Percentiles rank a stretch among this genome's conserved stretches.
These are phyloP conservation scores for Litsea cubeba DNA, from an alignment of 164 flowering plant species.

Conservation along the genomic window DNA sequence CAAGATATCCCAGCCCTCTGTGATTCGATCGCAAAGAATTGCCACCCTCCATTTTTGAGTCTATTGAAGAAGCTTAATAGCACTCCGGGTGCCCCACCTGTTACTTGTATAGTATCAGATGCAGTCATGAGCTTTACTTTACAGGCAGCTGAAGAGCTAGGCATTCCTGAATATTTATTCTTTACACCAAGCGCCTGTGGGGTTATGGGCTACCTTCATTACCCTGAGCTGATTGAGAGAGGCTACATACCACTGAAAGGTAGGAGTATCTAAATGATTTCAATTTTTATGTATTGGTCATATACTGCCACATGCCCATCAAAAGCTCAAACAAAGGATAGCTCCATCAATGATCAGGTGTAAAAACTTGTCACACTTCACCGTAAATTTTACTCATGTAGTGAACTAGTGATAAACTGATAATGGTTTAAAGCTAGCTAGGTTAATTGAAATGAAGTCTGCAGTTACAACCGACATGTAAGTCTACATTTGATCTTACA, in stretches of 20 bases:
- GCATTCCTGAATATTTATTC: constrained; percentile 25
- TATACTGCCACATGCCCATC: neutral
- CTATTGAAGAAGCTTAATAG: constrained; percentile 24
- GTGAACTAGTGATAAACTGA: too few species aligned
- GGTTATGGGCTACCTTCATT: constrained; percentile 16
- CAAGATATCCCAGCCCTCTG: constrained; percentile 32
- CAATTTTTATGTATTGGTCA: too few species aligned
- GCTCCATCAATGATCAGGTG: neutral
- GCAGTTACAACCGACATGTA: too few species aligned
- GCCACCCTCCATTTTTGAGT: constrained; percentile 23
- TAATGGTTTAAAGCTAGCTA: too few species aligned
- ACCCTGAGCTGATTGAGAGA: constrained; percentile 10
- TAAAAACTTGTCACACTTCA: neutral
- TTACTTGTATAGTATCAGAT: constrained; percentile 32
- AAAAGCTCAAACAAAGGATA: neutral
- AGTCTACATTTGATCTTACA: too few species aligned
- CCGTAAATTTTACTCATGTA: too few species aligned
- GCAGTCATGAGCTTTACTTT: constrained; percentile 31
- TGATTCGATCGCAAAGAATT: constrained; percentile 11
- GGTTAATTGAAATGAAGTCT: too few species aligned
- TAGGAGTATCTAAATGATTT: constrained; percentile 1
- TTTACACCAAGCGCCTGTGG: constrained; percentile 31
- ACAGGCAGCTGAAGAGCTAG: constrained; percentile 26
- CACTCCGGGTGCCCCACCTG: constrained; percentile 14
- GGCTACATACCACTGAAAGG: constrained; percentile 31